Conservation (phyloP, 2,329 filamentous ascomycete genomes). For the Rachicladosporium sp. region DNA sequence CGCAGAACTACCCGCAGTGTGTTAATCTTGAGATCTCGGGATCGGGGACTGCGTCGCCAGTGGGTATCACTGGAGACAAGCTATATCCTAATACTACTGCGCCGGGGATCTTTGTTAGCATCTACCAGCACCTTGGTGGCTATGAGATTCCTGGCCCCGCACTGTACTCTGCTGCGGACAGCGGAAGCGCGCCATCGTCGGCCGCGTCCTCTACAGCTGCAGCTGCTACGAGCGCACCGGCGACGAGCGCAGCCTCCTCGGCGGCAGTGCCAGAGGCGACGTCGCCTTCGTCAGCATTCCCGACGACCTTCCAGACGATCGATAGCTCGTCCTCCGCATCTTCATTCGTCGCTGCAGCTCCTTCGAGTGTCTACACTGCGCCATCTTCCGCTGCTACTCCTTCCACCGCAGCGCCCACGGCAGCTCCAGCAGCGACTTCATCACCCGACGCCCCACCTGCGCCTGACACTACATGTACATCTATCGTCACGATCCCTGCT, state of each 20-base stretch:
- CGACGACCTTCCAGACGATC: too few relatives aligned
- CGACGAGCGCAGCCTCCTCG: too few relatives aligned
- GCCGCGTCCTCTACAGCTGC: constrained; percentile 4
- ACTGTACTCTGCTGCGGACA: constrained; percentile 9
- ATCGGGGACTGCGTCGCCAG: constrained; percentile 36
- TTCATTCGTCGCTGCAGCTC: too few relatives aligned
- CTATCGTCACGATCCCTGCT: constrained; percentile 1
- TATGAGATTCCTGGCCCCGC: constrained; percentile 40
- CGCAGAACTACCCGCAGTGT: constrained; percentile 37
- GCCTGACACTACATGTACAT: constrained; percentile 2
- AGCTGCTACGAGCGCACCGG: not conserved
- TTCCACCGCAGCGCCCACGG: constrained; percentile 1
- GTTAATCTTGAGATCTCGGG: constrained; percentile 50
- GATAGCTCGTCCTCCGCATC: too few relatives aligned
- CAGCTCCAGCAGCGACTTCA: not conserved
- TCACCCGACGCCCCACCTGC: constrained; percentile 2
- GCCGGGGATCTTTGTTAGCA: constrained; percentile 44
- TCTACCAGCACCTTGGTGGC: constrained; percentile 36
- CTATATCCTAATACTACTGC: constrained; percentile 43
- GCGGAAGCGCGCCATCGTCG: constrained; percentile 1
- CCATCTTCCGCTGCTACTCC: not conserved
- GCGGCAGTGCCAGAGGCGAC: too few relatives aligned
- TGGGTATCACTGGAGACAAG: constrained; percentile 33
- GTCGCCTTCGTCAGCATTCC: too few relatives aligned
- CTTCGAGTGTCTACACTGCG: too few relatives aligned